Percentiles rank a stretch among this genome's conserved stretches.
These are phyloP conservation scores for Zymoseptoria ardabiliae DNA, from an alignment of 2,329 filamentous ascomycete genomes.

Conservation along the genomic window DNA sequence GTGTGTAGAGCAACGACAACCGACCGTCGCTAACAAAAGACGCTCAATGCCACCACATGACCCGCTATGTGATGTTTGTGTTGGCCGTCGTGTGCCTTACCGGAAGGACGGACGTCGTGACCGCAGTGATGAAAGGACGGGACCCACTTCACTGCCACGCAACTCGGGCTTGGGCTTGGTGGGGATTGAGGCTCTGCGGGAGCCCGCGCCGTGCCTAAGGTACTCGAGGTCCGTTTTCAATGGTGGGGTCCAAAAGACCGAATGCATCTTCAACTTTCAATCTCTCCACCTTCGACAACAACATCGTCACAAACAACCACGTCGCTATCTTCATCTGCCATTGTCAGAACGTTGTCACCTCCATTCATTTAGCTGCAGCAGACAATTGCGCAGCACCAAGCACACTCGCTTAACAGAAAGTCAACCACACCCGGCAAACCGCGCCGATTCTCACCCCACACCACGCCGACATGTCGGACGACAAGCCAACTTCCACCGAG, in stretches of 20 bases:
- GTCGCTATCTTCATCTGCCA: background rate
- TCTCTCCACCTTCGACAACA: background rate
- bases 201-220: no score
- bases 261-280: background rate
- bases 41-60: background rate
- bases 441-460: background rate
- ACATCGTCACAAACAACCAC: background rate
- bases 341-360: background rate
- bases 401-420: background rate
- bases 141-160: background rate
- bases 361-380: background rate
- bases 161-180: background rate
- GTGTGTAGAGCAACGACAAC: background rate
- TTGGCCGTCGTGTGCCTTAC: background rate
- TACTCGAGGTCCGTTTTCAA: no score
- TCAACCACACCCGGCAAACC: background rate
- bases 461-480: constrained; percentile 14
- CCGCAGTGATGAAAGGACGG: background rate
- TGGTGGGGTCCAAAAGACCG: background rate
- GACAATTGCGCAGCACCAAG: background rate
- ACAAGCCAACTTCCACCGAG: constrained; percentile 14
- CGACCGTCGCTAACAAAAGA: background rate
- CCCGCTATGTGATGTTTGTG: background rate
- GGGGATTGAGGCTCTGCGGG: background rate
- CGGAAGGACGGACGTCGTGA: background rate